Evolutionary conservation across 345 rosid species (phyloP).

Genomic region (Mercurialis annua): DNA sequence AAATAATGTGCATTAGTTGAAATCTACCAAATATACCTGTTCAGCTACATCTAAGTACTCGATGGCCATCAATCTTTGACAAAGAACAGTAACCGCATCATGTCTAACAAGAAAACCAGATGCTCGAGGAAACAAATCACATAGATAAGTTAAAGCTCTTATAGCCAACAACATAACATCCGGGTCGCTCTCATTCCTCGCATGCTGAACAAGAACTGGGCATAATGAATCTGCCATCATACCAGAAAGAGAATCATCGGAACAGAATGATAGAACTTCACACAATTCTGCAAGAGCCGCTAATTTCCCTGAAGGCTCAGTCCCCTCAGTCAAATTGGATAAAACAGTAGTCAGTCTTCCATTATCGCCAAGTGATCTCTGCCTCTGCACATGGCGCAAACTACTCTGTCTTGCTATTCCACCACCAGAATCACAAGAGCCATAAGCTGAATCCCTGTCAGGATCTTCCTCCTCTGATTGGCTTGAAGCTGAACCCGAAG

Average conservation of each 20-base stretch:
- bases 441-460: slow-evolving; percentile 67
- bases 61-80: slow-evolving; percentile 65
- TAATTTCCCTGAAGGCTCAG: slow-evolving; percentile 57
- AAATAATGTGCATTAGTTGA: background rate
- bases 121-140: slow-evolving; percentile 85
- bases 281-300: slow-evolving; percentile 78
- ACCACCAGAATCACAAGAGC: slow-evolving; percentile 85
- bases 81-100: slow-evolving; percentile 76
- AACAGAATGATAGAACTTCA: slow-evolving; percentile 81
- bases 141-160: slow-evolving; percentile 85
- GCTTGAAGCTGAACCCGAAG: slow-evolving; percentile 79
- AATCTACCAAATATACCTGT: slow-evolving; percentile 48
- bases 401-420: slow-evolving; percentile 47
- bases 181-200: slow-evolving; percentile 58
- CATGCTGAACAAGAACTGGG: slow-evolving; percentile 67
- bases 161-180: slow-evolving; percentile 74
- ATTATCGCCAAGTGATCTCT: slow-evolving; percentile 59
- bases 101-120: slow-evolving; percentile 67
- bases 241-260: slow-evolving; percentile 70
- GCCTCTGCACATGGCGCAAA: slow-evolving; percentile 61
- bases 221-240: slow-evolving; percentile 64
- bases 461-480: slow-evolving; percentile 67
- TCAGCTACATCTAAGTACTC: slow-evolving; percentile 96
- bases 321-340: slow-evolving; percentile 46
- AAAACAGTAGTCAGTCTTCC: slow-evolving; percentile 61